Evolutionary conservation across 192 early-diverging fungal genomes (phyloP), one percentile per base, ranked within the genome.

Genomic region (Spizellomyces sp.): DNA sequence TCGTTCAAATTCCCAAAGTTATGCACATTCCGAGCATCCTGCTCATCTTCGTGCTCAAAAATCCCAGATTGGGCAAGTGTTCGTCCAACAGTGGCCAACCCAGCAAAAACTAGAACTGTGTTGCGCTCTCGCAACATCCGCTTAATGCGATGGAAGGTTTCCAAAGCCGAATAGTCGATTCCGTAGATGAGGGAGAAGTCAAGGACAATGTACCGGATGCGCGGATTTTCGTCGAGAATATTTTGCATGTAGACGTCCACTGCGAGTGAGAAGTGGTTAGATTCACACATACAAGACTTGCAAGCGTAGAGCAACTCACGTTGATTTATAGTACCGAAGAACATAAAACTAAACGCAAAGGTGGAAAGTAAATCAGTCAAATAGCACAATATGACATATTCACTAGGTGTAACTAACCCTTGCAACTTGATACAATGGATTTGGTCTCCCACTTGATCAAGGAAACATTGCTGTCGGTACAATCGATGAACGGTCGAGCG

Each of bases 291-390:
- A 36, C 27, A 36, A 36, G 27, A 36, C 0, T 3, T 36, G 0
- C 27, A 36, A 36, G 27, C 27, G 27, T 19, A n/a, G 15, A 14
- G 17, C 14, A 5, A 66, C 69, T 73, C 45, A 73, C 69, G 66
- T 66, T 92, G 89, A 63, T 89, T 90, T 68, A 96, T 93, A 0
- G 95, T 95, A 50, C 95, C 96, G 83, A 98, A 99, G 72, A 99
- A 99, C 86, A 99, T 85, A 69, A 96, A 36, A 36, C 27, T 36
- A 36, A 36, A 36, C 27, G 27, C 0, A 36, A 36, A 36, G 0
- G 27, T 36, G 3, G 27, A 36, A 36, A 3, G 27, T 0, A 0
- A 0, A 3, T 36, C 27, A 36, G 27, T 36, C 27, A 36, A 36
- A 36, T 0, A 36, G 27, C 3, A 36, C 27, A 36, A 36, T 36